phyloP scores from a whole-genome alignment of 2,329 filamentous ascomycete species.

The Microsporum canis region DNA sequence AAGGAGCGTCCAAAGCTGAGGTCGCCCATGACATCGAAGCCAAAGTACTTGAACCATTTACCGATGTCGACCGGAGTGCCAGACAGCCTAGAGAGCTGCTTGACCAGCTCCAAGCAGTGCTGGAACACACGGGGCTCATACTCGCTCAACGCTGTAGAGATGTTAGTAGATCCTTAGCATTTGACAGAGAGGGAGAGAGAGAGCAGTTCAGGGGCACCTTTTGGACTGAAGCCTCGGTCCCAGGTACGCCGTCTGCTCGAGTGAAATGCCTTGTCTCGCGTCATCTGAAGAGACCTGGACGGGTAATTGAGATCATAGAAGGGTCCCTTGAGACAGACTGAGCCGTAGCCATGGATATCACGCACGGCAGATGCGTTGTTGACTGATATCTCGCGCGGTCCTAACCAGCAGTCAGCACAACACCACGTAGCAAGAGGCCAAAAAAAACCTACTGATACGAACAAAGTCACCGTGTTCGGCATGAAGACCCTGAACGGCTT shows the following conservation, averaged over 20 bases:
- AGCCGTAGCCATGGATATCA: conserved; percentile 14
- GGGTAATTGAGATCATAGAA: conserved; percentile 20
- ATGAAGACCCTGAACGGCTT: conserved; percentile 16
- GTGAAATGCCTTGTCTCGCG: conserved; percentile 18
- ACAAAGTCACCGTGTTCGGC: conserved; percentile 22
- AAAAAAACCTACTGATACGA: conserved; percentile 16
- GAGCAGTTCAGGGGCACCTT: conserved; percentile 15
- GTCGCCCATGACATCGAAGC: conserved; percentile 28
- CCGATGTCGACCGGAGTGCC: conserved; percentile 9
- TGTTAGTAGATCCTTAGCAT: background rate
- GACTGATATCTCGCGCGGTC: conserved; percentile 17
- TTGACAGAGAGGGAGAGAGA: background rate
- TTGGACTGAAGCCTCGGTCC: conserved; percentile 24
- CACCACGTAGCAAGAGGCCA: background rate
- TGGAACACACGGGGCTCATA: conserved; percentile 11
- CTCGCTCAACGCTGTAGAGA: conserved; percentile 5
- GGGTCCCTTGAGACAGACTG: conserved; percentile 17
- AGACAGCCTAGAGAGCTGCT: background rate
- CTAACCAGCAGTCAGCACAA: conserved; percentile 6
- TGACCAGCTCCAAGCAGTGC: conserved; percentile 6
- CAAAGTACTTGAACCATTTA: conserved; percentile 19
- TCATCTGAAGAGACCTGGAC: conserved; percentile 16
- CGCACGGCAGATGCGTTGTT: conserved; percentile 12
- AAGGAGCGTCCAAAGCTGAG: conserved; percentile 29
- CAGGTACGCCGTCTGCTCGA: conserved; percentile 17